These are phyloP conservation scores for Draba incana DNA, from an alignment of 345 rosid genomes.

Conservation along the genomic window DNA sequence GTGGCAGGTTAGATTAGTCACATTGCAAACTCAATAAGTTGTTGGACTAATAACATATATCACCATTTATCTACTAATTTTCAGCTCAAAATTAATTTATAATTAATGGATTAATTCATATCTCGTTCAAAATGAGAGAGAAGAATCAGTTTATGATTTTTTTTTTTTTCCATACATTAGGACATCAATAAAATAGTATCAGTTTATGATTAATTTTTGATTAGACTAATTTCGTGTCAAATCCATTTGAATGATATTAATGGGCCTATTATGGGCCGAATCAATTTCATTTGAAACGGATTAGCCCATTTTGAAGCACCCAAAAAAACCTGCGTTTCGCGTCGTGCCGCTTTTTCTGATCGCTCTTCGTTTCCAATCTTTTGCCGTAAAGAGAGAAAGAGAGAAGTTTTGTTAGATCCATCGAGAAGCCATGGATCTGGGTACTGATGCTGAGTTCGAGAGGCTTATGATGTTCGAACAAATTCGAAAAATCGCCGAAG, in stretches of 20 bases:
- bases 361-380: not conserved
- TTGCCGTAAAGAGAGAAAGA: not conserved
- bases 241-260: too few species aligned
- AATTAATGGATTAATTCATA: too few species aligned
- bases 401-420: constrained; percentile 12
- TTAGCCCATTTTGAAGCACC: not conserved
- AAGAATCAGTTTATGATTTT: too few species aligned
- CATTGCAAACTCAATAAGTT: constrained; percentile 32
- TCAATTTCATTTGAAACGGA: too few species aligned
- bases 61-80: not conserved
- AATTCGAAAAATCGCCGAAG: constrained; percentile 74
- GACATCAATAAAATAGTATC: too few species aligned
- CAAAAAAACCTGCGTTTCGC: not conserved
- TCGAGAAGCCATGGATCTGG: constrained; percentile 71
- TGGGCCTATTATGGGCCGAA: too few species aligned
- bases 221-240: too few species aligned
- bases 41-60: constrained; percentile 17
- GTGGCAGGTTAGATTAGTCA: constrained; percentile 36
- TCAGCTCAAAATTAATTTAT: too few species aligned
- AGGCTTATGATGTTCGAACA: constrained; percentile 75
- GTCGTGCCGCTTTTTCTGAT: constrained; percentile 1
- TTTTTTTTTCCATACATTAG: too few species aligned
- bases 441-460: constrained; percentile 66
- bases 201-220: too few species aligned
- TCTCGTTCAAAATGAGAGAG: too few species aligned